Evolutionary conservation across 352 stramenopile genomes (phyloP).

Genomic region (Phytophthora nicotianae): DNA sequence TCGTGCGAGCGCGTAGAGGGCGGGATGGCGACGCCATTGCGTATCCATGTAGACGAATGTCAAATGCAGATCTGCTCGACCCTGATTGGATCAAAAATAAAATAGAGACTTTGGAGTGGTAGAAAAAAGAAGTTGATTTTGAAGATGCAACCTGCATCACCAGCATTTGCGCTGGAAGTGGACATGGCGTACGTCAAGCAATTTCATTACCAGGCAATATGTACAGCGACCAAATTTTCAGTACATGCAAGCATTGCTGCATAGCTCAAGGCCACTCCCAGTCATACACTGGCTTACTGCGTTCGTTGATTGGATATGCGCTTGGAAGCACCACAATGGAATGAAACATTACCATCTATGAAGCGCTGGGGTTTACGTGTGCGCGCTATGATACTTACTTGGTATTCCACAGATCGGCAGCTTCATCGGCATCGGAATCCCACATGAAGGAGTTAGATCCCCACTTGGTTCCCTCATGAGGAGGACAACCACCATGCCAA

Average conservation of each 20-base stretch:
- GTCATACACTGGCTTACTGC: slow-evolving; percentile 6
- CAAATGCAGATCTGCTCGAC: slow-evolving; percentile 21
- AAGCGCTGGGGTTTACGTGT: neutral
- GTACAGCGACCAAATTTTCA: slow-evolving; percentile 11
- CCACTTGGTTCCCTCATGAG: slow-evolving; percentile 83
- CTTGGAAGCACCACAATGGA: no score
- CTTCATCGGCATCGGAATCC: slow-evolving; percentile 82
- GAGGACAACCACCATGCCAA: slow-evolving; percentile 78
- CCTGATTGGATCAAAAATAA: slow-evolving; percentile 6
- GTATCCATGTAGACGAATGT: slow-evolving; percentile 35
- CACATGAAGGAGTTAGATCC: slow-evolving; percentile 89
- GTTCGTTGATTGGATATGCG: neutral
- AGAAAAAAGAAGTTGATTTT: slow-evolving; percentile 7
- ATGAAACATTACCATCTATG: no score
- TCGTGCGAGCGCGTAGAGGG: slow-evolving; percentile 21
- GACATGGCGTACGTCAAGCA: slow-evolving; percentile 11
- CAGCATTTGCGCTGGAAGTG: slow-evolving; percentile 12
- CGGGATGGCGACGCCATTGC: slow-evolving; percentile 22
- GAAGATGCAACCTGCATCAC: slow-evolving; percentile 7
- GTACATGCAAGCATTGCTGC: slow-evolving; percentile 1
- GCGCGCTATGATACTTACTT: slow-evolving; percentile 39
- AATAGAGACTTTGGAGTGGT: slow-evolving; percentile 17
- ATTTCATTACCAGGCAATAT: slow-evolving; percentile 5
- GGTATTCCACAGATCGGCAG: slow-evolving; percentile 59
- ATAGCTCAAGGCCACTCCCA: slow-evolving; percentile 6